These are phyloP conservation scores for Botrytis cinerea DNA, from an alignment of 2,329 filamentous ascomycete genomes.

Conservation along the genomic window DNA sequence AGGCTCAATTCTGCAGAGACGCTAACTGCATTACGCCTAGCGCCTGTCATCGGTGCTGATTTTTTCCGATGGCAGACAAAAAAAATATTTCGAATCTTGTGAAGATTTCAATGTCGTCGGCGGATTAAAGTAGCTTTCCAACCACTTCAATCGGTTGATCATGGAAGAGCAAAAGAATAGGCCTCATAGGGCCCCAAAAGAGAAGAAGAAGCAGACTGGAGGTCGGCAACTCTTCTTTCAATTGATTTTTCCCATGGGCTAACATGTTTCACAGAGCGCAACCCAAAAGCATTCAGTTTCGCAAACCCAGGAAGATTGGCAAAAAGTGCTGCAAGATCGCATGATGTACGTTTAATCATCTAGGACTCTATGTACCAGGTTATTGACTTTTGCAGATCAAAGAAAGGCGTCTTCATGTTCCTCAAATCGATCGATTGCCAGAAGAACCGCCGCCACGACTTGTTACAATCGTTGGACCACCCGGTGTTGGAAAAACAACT, in stretches of 20 bases:
- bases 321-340: constrained; percentile 51
- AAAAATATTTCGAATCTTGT: constrained; percentile 15
- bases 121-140: constrained; percentile 10
- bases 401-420: constrained; percentile 95
- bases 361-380: neutral
- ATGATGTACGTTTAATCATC: constrained; percentile 48
- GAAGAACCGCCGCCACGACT: constrained; percentile 93
- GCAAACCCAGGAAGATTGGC: constrained; percentile 43
- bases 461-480: constrained; percentile 91
- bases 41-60: neutral
- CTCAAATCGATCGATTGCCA: constrained; percentile 90
- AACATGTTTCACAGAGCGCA: constrained; percentile 36
- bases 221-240: constrained; percentile 46
- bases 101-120: constrained; percentile 19
- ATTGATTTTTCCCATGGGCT: constrained; percentile 3
- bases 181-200: constrained; percentile 82
- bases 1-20: accelerated
- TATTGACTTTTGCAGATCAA: constrained; percentile 62
- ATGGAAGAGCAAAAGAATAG: constrained; percentile 86
- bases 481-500: constrained; percentile 93
- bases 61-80: constrained; percentile 2
- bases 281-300: constrained; percentile 44
- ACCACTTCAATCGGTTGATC: constrained; percentile 34
- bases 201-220: constrained; percentile 77
- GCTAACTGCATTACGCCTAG: neutral